These are phyloP conservation scores for Scolecobasidium constrictum DNA, from an alignment of 2,329 filamentous ascomycete genomes.

Conservation along the genomic window DNA sequence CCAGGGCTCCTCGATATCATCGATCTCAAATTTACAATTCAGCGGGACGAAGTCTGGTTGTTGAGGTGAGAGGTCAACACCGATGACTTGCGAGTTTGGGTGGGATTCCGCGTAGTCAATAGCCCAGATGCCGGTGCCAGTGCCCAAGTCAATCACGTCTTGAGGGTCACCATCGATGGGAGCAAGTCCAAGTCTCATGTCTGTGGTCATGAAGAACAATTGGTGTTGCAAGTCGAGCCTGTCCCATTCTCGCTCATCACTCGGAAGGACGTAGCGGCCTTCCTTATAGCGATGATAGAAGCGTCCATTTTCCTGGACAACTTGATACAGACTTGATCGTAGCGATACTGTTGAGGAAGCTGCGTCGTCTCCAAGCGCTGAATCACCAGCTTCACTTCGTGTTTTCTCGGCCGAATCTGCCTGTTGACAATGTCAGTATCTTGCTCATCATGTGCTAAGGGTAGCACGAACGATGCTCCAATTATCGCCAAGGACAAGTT, in stretches of 20 bases:
- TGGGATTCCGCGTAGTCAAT: constrained; percentile 21
- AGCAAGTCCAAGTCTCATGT: constrained; percentile 25
- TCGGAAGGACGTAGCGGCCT: constrained; percentile 9
- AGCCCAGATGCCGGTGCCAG: constrained; percentile 27
- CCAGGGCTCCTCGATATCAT: constrained; percentile 34
- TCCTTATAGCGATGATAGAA: constrained; percentile 8
- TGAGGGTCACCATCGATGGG: constrained; percentile 27
- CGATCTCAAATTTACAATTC: constrained; percentile 39
- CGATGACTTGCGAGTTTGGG: constrained; percentile 8
- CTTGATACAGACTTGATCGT: constrained; percentile 7
- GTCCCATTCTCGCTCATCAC: constrained; percentile 9
- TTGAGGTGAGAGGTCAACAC: constrained; percentile 11
- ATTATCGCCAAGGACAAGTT: background rate
- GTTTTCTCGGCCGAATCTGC: background rate
- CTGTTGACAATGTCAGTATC: background rate
- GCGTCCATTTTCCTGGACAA: constrained; percentile 8
- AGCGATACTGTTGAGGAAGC: constrained; percentile 8
- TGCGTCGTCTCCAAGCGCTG: constrained; percentile 9
- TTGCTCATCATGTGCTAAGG: background rate
- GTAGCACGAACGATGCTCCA: background rate
- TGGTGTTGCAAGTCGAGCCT: constrained; percentile 20
- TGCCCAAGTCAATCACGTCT: constrained; percentile 9
- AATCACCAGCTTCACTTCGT: constrained; percentile 7
- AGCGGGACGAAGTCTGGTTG: constrained; percentile 16
- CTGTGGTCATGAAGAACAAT: constrained; percentile 25